Percentiles rank a stretch among this genome's conserved stretches.
Conservation (phyloP, 805 yeast species). For the Zygosaccharomyces lentus region DNA sequence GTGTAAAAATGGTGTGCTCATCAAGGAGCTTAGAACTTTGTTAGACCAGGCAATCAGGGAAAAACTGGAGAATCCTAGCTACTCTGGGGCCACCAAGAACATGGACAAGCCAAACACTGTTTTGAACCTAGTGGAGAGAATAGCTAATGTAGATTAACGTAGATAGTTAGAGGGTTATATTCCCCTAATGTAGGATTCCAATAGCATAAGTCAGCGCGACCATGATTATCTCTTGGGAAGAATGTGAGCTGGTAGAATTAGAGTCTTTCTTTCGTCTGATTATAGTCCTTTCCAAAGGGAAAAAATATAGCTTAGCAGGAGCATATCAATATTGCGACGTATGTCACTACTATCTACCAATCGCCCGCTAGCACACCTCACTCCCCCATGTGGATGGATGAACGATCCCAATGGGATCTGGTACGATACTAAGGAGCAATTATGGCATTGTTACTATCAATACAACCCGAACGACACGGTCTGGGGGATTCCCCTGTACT, state of each 20-base stretch:
- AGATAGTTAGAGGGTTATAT: not conserved
- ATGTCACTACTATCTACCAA: not conserved
- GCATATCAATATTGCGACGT: not conserved
- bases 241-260: not conserved
- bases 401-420: slow-evolving; percentile 44
- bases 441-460: slow-evolving; percentile 40
- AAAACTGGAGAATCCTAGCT: slow-evolving; percentile 50
- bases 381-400: slow-evolving; percentile 40
- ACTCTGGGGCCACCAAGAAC: slow-evolving; percentile 15
- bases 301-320: not conserved
- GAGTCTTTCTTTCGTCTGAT: too few relatives aligned
- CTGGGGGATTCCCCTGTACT: slow-evolving; percentile 36
- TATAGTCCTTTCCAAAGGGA: not conserved
- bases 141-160: slow-evolving; percentile 26
- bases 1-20: slow-evolving; percentile 88
- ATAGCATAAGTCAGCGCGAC: not conserved
- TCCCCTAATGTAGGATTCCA: not conserved
- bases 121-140: slow-evolving; percentile 39
- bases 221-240: not conserved
- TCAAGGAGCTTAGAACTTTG: slow-evolving; percentile 61
- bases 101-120: slow-evolving; percentile 35
- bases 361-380: slow-evolving; percentile 30
- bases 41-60: slow-evolving; percentile 65
- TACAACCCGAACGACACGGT: slow-evolving; percentile 35
- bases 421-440: slow-evolving; percentile 30